Base-by-base conservation (phyloP, 352 stramenopile species). In the Globisporangium yorkense region DNA sequence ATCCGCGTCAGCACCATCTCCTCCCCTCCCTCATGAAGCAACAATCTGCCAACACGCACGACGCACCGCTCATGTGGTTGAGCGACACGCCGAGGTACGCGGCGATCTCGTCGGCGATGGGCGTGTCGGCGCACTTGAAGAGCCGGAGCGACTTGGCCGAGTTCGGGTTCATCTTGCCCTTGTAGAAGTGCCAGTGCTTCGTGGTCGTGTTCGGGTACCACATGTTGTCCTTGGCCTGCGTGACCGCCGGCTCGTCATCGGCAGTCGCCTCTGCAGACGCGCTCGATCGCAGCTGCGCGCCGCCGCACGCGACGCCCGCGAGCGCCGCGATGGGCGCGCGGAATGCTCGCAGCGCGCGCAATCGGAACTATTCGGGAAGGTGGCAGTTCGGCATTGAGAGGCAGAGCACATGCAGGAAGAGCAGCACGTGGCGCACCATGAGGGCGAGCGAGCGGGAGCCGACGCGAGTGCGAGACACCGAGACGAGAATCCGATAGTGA, bases 111-210 rank as follows among this genome's bases (percentile, higher is more conserved):
- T 93, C 81, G 5, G 85, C 85, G 59, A 94, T 91, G 33, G 85
- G 85, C 59, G 83, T 93, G 27, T 93, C 85, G 15, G 81, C 80
- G 65, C 82, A 89, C 76, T 93, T 93, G 67, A 94, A 94, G n/a
- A 94, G 74, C 74, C 89, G 91, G 66, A 94, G 79, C 56, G 80
- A 88, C 70, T 93, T 90, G 70, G 77, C 77, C 20, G 84, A 77
- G 60, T 74, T 74, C 21, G 84, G 76, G 61, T 89, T 88, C 74
- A 93, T 84, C 68, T 93, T 94, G 51, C 85, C 85, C 56, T 78
- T 81, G 75, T 94, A 94, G 51, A 93, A 93, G 63, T 94, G 82
- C 85, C 85, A 94, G 72, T 90, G 74, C 65, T 89, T 90, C 50
- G 85, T 94, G 51, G 82, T 94, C 16, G 75, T 87, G 70, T 92